phyloP scores from a whole-genome alignment of 495 filamentous ascomycete species.

The Filosporella fistucella region DNA sequence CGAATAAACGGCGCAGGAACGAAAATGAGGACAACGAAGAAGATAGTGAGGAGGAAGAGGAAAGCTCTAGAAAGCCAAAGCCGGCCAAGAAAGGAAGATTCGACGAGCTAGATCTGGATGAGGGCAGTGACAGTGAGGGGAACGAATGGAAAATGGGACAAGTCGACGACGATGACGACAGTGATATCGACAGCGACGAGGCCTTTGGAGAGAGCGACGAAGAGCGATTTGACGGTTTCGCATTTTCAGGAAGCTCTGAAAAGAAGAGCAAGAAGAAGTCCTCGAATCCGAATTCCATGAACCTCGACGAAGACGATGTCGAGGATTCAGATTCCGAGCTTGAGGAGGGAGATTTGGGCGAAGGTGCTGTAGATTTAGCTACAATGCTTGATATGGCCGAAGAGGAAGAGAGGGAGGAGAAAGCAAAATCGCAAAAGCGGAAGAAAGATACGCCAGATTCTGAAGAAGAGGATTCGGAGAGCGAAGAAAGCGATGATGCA shows the following conservation, averaged over 20 bases:
- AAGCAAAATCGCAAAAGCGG: conserved; percentile 10
- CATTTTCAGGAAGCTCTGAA: conserved; percentile 63
- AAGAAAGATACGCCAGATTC: conserved; percentile 32
- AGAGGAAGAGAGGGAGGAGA: conserved; percentile 29
- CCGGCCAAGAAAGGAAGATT: conserved; percentile 38
- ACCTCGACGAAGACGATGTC: conserved; percentile 53
- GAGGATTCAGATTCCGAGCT: conserved; percentile 47
- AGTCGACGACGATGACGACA: conserved; percentile 70
- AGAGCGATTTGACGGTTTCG: conserved; percentile 72
- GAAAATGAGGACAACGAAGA: conserved; percentile 35
- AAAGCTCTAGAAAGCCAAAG: conserved; percentile 40
- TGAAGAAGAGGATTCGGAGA: conserved; percentile 44
- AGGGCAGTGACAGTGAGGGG: conserved; percentile 80
- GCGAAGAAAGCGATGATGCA: conserved; percentile 38
- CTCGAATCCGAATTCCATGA: conserved; percentile 32
- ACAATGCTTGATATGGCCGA: conserved; percentile 72
- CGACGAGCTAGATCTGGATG: conserved; percentile 41
- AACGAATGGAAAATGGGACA: conserved; percentile 83
- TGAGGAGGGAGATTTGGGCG: conserved; percentile 67
- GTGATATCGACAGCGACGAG: conserved; percentile 87
- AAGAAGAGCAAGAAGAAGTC: conserved; percentile 38
- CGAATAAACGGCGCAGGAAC: conserved; percentile 19
- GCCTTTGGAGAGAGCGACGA: conserved; percentile 88
- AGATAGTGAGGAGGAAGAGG: conserved; percentile 49
- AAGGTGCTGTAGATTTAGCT: conserved; percentile 81